Evolutionary conservation across 2,329 filamentous ascomycete genomes (phyloP).

Genomic region (Fusarium haematococcum): DNA sequence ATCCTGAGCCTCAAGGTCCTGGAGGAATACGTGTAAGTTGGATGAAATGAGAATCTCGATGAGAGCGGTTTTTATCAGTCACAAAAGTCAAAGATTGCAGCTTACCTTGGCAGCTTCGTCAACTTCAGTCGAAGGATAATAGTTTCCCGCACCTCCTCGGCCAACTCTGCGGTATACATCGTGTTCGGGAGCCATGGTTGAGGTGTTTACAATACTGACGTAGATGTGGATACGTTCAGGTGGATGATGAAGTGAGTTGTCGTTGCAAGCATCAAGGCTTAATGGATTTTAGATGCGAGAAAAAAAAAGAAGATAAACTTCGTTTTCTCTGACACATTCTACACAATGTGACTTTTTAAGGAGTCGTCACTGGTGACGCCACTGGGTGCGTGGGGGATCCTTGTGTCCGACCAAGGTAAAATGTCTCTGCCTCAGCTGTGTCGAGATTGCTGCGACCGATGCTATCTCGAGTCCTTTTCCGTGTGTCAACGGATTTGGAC

Average conservation of each 20-base stretch:
- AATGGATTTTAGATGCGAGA: not conserved
- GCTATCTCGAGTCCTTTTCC: slow-evolving; percentile 41
- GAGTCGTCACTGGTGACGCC: slow-evolving; percentile 19
- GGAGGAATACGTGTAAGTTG: slow-evolving; percentile 12
- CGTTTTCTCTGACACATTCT: not conserved
- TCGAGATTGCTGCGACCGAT: slow-evolving; percentile 21
- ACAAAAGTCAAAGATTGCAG: not conserved
- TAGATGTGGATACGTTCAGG: slow-evolving; percentile 1
- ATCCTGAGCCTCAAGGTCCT: slow-evolving; percentile 57
- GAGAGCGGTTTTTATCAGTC: not conserved
- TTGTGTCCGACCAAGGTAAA: not conserved
- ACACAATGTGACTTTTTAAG: slow-evolving; percentile 12
- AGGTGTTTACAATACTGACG: slow-evolving; percentile 2
- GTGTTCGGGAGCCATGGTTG: slow-evolving; percentile 41
- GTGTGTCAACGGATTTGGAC: slow-evolving; percentile 45
- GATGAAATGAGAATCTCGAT: not conserved
- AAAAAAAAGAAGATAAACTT: not conserved
- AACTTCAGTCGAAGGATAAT: slow-evolving; percentile 64
- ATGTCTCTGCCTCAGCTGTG: slow-evolving; percentile 19
- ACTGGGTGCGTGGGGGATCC: slow-evolving; percentile 29
- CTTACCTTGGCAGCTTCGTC: slow-evolving; percentile 56
- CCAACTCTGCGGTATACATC: slow-evolving; percentile 66
- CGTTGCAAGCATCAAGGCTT: not conserved
- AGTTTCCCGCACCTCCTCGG: slow-evolving; percentile 75
- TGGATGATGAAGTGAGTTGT: not conserved